phyloP scores from a whole-genome alignment of 345 rosid species.

The Arabidopsis arenosa region DNA sequence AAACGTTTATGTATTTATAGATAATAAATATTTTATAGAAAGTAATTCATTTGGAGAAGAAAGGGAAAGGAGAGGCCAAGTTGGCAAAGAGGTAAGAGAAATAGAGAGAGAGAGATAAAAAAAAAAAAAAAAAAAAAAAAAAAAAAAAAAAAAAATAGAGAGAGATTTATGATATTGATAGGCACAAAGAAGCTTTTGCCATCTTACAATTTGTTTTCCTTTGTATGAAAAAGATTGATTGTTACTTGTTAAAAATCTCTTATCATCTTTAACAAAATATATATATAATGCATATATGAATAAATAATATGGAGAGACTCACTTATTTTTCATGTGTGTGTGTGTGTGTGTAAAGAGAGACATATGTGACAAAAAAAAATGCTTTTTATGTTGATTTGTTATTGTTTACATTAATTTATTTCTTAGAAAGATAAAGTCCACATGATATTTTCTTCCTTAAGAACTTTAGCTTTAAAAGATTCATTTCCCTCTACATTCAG shows the following conservation, averaged over 20 bases:
- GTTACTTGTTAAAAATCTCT: slow-evolving; percentile 4
- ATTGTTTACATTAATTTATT: neutral
- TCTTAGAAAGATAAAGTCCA: slow-evolving; percentile 6
- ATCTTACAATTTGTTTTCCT: slow-evolving; percentile 23
- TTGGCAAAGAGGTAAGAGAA: slow-evolving; percentile 34
- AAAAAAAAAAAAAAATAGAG: too few relatives aligned
- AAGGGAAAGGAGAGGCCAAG: slow-evolving; percentile 44
- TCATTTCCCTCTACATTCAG: neutral
- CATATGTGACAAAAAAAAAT: slow-evolving; percentile 9
- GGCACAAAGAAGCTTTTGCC: slow-evolving; percentile 28
- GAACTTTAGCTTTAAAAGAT: neutral
- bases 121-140: too few relatives aligned
- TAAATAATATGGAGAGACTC: slow-evolving; percentile 3
- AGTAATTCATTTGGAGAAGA: slow-evolving; percentile 31
- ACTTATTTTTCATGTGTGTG: slow-evolving; percentile 12
- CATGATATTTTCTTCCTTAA: neutral
- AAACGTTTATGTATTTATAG: slow-evolving; percentile 13
- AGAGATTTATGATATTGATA: slow-evolving; percentile 27
- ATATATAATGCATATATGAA: neutral
- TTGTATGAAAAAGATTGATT: slow-evolving; percentile 18
- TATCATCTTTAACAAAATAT: slow-evolving; percentile 2
- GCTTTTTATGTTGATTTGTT: slow-evolving; percentile 1
- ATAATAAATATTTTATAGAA: slow-evolving; percentile 1
- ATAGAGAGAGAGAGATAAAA: neutral
- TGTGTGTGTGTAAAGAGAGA: slow-evolving; percentile 24